Base-by-base conservation (phyloP, 2,329 filamentous ascomycete species). In the Hymenoscyphus albidus region DNA sequence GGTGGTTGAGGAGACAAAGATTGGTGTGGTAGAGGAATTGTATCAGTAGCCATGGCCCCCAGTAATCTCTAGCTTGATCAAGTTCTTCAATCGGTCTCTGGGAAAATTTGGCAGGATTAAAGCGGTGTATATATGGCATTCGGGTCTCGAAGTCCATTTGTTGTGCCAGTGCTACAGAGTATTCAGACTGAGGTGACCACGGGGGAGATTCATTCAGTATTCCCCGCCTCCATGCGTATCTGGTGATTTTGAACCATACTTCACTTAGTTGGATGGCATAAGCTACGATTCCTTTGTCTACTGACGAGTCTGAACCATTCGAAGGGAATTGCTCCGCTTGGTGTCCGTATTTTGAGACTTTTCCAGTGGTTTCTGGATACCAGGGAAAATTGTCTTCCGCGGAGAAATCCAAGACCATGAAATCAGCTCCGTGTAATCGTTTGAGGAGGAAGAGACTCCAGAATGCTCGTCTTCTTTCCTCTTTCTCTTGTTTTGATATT, bases 11-110 rank as follows among this genome's bases (percentile, higher is more conserved):
- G 0, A 84, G 76, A 65, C 81, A 83, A 0, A 83, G 76, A 51
- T 82, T 83, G 0, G 81, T 80, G 62, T 83, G 80, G 66, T 84
- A 83, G 14, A 84, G 72, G 64, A 83, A 80, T 65, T 85, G 82
- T 38, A 81, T 78, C 62, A 83, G 76, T 9, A 84, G 76, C 78
- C 80, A 85, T 0, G 82, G 81, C 0, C 79, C 80, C 82, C 82
- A 85, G 65, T 83, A 84, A 57, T 80, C 78, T 22, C 82, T 76
- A 60, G 80, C 77, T 0, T 74, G 70, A 63, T 82, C 76, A 2
- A 85, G 70, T 7, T 80, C 77, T 27, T 80, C 78, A 0, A 74
- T 63, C 0, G 77, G 73, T 38, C 77, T 75, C 18, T 81, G 77
- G 0, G 75, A 76, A 58, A 84, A 78, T n/a, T 79, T 78, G 7